Evolutionary conservation across 2,329 filamentous ascomycete genomes (phyloP).

Genomic region (Trichothecium sympodiale): DNA sequence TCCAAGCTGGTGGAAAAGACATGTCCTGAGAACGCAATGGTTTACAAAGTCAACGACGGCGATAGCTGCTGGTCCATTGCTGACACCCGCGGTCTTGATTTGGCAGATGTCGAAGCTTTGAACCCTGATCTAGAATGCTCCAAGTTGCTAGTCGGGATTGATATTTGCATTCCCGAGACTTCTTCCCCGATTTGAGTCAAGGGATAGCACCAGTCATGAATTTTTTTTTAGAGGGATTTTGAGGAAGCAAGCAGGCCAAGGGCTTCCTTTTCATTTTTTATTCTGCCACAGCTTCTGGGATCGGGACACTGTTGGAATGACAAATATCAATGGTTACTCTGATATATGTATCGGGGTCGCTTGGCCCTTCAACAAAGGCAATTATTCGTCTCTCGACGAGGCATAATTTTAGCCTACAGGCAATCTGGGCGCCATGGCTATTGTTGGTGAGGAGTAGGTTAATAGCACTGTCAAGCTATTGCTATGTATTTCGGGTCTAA

Average conservation of each 20-base stretch:
- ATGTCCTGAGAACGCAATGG: slow-evolving; percentile 18
- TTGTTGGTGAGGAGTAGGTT: no score
- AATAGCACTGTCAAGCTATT: no score
- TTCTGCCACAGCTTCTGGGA: neutral
- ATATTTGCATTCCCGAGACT: slow-evolving; percentile 31
- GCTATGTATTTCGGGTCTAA: no score
- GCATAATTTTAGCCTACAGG: no score
- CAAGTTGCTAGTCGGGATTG: slow-evolving; percentile 25
- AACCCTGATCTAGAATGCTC: slow-evolving; percentile 39
- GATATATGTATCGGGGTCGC: no score
- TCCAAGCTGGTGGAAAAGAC: slow-evolving; percentile 1
- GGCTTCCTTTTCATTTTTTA: slow-evolving; percentile 1
- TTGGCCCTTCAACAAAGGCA: no score
- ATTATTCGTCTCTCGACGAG: no score
- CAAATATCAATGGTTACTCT: neutral
- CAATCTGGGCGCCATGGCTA: no score
- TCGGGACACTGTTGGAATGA: neutral
- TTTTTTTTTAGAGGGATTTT: no score
- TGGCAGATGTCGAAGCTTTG: slow-evolving; percentile 32
- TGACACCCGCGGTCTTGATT: slow-evolving; percentile 24
- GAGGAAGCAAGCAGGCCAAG: no score
- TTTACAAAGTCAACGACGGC: slow-evolving; percentile 30
- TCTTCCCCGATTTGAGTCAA: slow-evolving; percentile 1
- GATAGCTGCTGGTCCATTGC: slow-evolving; percentile 45
- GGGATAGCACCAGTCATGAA: no score